phyloP scores from a whole-genome alignment of 805 yeast genomes.

The Cyberlindnera mycetangii region DNA sequence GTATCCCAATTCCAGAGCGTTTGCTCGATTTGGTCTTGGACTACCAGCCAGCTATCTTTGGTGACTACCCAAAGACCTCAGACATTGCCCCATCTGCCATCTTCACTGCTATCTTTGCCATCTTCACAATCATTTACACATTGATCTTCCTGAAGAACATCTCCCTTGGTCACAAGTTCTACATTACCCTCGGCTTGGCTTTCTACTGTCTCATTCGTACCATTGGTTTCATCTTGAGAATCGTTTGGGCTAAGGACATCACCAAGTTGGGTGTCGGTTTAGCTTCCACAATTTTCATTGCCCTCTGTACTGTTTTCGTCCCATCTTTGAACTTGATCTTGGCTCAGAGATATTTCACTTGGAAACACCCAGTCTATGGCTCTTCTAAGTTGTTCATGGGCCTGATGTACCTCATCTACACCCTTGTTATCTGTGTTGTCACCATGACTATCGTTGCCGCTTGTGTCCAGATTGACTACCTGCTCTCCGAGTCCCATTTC shows the following conservation, averaged over 20 bases:
- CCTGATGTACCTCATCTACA: conserved; percentile 48
- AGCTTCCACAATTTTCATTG: conserved; percentile 52
- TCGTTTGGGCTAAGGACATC: conserved; percentile 54
- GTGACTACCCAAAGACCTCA: conserved; percentile 50
- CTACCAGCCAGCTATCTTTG: conserved; percentile 54
- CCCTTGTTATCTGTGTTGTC: conserved; percentile 52
- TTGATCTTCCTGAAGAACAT: conserved; percentile 45
- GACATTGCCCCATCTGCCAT: conserved; percentile 63
- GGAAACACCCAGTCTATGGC: conserved; percentile 76
- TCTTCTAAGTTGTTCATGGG: conserved; percentile 45
- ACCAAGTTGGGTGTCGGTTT: conserved; percentile 47
- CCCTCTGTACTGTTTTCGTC: conserved; percentile 56
- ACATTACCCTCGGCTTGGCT: conserved; percentile 48
- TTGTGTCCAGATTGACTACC: conserved; percentile 55
- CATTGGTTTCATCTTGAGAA: conserved; percentile 58
- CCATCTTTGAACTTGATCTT: conserved; percentile 59
- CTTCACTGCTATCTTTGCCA: conserved; percentile 50
- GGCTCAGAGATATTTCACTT: conserved; percentile 71
- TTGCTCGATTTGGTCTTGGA: conserved; percentile 18
- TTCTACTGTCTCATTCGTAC: conserved; percentile 52
- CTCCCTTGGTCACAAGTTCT: conserved; percentile 58
- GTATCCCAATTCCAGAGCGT: conserved; percentile 17
- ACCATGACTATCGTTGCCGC: conserved; percentile 67
- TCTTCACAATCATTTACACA: conserved; percentile 45
- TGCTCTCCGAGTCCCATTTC: conserved; percentile 43